Evolutionary conservation across 108 stramenopile genomes (phyloP).

Genomic region (Conticribra weissflogii): DNA sequence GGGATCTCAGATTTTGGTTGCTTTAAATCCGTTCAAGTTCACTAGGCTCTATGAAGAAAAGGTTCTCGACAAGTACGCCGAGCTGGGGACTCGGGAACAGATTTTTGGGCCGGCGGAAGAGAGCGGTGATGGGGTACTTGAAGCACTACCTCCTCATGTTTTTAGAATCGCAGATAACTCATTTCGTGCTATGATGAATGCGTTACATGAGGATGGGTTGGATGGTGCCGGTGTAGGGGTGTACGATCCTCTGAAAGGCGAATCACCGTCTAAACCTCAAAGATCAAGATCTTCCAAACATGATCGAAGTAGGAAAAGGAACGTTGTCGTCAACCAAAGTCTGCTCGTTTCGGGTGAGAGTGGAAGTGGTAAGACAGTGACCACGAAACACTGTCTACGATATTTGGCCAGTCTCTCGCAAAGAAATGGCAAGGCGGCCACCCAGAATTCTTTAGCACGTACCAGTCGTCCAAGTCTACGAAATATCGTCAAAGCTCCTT

Average conservation of each 20-base stretch:
- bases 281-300: too few species aligned
- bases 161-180: conserved; percentile 94
- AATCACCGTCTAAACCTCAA: not conserved
- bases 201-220: conserved; percentile 61
- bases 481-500: not conserved
- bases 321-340: not conserved
- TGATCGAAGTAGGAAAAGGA: too few species aligned
- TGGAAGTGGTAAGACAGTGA: conserved; percentile 98
- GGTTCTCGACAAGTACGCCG: not conserved
- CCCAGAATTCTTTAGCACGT: not conserved
- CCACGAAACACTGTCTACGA: conserved; percentile 93
- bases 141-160: conserved; percentile 86
- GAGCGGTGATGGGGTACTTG: not conserved
- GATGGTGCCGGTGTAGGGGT: conserved; percentile 24
- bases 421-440: conserved; percentile 7
- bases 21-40: conserved; percentile 94
- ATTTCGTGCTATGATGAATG: conserved; percentile 94
- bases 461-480: not conserved
- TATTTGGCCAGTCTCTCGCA: conserved; percentile 83
- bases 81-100: conserved; percentile 37
- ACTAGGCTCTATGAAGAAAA: conserved; percentile 62
- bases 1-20: conserved; percentile 87
- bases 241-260: not conserved
- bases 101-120: not conserved
- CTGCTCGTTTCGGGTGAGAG: conserved; percentile 49